Evolutionary conservation across 2,329 filamentous ascomycete species (phyloP).

Genomic region (Penicillium paneum): DNA sequence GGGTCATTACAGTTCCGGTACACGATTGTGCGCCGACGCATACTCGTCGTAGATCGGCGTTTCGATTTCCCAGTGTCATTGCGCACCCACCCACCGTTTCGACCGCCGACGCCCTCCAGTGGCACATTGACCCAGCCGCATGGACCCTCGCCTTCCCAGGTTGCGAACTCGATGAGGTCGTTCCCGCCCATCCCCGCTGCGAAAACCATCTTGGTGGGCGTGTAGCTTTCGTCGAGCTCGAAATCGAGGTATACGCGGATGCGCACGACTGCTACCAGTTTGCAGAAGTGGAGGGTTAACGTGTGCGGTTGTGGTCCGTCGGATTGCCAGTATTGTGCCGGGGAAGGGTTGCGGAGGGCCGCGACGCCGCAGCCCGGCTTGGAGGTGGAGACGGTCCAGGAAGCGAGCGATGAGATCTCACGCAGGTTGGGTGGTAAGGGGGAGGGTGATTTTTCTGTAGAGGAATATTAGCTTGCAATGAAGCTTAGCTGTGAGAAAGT

Average conservation of each 20-base stretch:
- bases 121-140: constrained; percentile 89
- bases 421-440: constrained; percentile 49
- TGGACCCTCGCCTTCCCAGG: constrained; percentile 73
- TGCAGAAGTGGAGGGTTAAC: constrained; percentile 61
- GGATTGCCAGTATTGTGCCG: constrained; percentile 62
- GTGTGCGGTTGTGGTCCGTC: constrained; percentile 64
- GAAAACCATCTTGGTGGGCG: constrained; percentile 87
- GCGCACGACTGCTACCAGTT: constrained; percentile 51
- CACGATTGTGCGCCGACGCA: constrained; percentile 11
- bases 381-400: constrained; percentile 61
- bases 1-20: constrained; percentile 16
- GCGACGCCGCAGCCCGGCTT: constrained; percentile 62
- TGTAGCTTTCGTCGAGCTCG: constrained; percentile 90
- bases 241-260: constrained; percentile 71
- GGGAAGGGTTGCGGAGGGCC: constrained; percentile 57
- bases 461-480: neutral
- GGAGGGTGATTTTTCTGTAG: constrained; percentile 34
- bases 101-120: constrained; percentile 59
- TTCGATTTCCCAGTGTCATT: constrained; percentile 19
- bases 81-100: constrained; percentile 31
- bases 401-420: constrained; percentile 64
- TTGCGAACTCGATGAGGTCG: constrained; percentile 82
- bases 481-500: neutral
- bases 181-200: constrained; percentile 87
- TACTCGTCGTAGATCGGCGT: constrained; percentile 9